phyloP scores from a whole-genome alignment of 805 yeast genomes.

The Myxozyma neotropica region DNA sequence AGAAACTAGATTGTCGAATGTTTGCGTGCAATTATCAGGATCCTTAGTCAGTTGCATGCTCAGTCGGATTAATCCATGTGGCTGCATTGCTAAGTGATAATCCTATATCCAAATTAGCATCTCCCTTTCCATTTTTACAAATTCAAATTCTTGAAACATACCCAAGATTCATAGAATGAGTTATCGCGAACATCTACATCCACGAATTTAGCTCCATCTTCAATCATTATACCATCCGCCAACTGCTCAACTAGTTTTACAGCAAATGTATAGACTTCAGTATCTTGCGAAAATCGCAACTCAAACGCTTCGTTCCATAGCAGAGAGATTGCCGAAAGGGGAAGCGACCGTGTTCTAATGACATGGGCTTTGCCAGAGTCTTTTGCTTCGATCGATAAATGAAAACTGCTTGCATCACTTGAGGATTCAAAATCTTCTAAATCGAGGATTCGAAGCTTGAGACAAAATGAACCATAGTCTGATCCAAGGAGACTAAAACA shows the following conservation, averaged over 20 bases:
- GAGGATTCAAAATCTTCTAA: neutral
- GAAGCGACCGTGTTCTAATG: neutral
- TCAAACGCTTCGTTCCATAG: conserved; percentile 7
- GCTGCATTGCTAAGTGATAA: conserved; percentile 1
- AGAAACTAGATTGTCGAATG: neutral
- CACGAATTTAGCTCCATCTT: neutral
- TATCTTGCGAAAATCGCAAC: neutral
- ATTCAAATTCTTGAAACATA: neutral
- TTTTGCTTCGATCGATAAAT: neutral
- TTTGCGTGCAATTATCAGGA: neutral
- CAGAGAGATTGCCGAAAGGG: neutral
- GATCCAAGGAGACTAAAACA: neutral
- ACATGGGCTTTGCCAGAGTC: neutral
- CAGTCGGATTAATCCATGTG: conserved; percentile 1
- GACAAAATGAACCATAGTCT: neutral
- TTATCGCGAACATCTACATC: conserved; percentile 14
- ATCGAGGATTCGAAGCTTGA: conserved; percentile 1
- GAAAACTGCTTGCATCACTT: neutral
- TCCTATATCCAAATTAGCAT: neutral
- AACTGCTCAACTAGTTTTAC: conserved; percentile 1
- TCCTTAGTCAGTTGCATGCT: conserved; percentile 5
- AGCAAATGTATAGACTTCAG: conserved; percentile 1
- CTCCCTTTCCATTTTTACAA: neutral
- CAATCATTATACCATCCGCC: neutral
- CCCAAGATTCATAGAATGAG: conserved; percentile 3